Evolutionary conservation across 345 rosid species (phyloP).

Genomic region (Bruguiera gymnorhiza): DNA sequence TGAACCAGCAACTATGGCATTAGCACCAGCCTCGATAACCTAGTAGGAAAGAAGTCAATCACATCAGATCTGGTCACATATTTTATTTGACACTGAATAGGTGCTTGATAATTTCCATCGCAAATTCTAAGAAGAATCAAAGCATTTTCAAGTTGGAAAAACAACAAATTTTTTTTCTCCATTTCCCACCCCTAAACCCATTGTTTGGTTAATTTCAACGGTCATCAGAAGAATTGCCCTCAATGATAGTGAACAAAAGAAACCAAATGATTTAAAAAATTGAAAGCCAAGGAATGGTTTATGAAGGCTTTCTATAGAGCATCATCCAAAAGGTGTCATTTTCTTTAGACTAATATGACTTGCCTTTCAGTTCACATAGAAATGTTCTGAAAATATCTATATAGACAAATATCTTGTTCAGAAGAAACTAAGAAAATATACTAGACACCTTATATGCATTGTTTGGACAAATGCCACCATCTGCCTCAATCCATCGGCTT

Average conservation of each 20-base stretch:
- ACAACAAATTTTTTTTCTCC: too few relatives aligned
- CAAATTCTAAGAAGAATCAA: too few relatives aligned
- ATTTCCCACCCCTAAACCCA: too few relatives aligned
- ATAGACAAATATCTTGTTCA: too few relatives aligned
- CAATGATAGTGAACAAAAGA: too few relatives aligned
- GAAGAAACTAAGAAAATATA: conserved; percentile 7
- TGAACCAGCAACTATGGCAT: conserved; percentile 81
- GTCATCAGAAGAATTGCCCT: too few relatives aligned
- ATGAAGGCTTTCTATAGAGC: background rate
- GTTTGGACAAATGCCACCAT: conserved; percentile 94
- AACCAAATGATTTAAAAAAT: background rate
- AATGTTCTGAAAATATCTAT: background rate
- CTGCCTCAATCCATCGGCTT: conserved; percentile 97
- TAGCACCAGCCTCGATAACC: conserved; percentile 99
- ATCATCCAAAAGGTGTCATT: background rate
- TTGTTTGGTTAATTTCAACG: too few relatives aligned
- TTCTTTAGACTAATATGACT: background rate
- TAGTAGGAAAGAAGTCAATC: conserved; percentile 19
- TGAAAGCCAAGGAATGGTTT: background rate
- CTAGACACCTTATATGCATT: conserved; percentile 84
- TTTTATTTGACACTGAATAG: too few relatives aligned
- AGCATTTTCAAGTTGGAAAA: too few relatives aligned
- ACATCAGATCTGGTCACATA: too few relatives aligned
- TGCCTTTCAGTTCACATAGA: background rate
- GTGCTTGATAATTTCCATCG: too few relatives aligned